A percentile compares a stretch with the other conserved stretches of the same genome.
Evolutionary conservation across 2,329 filamentous ascomycete genomes (phyloP).

Genomic region (Aspergillus phoenicis): DNA sequence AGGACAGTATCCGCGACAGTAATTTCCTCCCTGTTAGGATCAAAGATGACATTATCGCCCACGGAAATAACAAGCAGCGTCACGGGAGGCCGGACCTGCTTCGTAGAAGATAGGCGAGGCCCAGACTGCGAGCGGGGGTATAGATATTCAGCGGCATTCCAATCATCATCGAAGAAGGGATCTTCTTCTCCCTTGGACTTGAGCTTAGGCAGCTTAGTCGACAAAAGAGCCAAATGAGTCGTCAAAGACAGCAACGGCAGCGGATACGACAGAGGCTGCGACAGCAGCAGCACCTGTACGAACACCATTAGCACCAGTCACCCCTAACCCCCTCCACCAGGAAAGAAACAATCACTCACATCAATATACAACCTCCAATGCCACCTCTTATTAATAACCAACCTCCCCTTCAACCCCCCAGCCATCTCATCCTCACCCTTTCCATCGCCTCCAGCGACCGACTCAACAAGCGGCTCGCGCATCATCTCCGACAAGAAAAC

Average conservation of each 20-base stretch:
- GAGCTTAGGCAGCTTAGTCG: conserved; percentile 78
- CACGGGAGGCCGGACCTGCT: conserved; percentile 69
- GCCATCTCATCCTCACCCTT: conserved; percentile 68
- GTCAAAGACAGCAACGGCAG: conserved; percentile 90
- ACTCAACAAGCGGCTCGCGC: conserved; percentile 74
- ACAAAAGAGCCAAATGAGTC: conserved; percentile 87
- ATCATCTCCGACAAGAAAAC: conserved; percentile 88
- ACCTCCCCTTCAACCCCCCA: conserved; percentile 66
- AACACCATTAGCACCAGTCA: conserved; percentile 15
- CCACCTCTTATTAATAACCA: conserved; percentile 88
- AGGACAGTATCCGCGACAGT: conserved; percentile 88
- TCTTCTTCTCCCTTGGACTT: conserved; percentile 93
- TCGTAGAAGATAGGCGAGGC: conserved; percentile 26
- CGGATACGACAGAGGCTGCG: conserved; percentile 89
- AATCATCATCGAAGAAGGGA: conserved; percentile 96
- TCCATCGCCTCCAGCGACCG: conserved; percentile 74
- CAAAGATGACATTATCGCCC: conserved; percentile 87
- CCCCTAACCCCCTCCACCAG: not conserved
- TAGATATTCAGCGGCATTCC: conserved; percentile 78
- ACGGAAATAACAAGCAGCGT: conserved; percentile 88
- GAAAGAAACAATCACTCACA: conserved; percentile 55
- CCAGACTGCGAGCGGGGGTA: conserved; percentile 59
- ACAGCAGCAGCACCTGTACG: conserved; percentile 81
- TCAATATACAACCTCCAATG: conserved; percentile 97
- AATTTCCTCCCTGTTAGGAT: conserved; percentile 87